Percentiles rank a stretch among this genome's conserved stretches.
Evolutionary conservation across 371 early-diverging fungal genomes (phyloP).

Genomic region (Actinomortierella wolfii): DNA sequence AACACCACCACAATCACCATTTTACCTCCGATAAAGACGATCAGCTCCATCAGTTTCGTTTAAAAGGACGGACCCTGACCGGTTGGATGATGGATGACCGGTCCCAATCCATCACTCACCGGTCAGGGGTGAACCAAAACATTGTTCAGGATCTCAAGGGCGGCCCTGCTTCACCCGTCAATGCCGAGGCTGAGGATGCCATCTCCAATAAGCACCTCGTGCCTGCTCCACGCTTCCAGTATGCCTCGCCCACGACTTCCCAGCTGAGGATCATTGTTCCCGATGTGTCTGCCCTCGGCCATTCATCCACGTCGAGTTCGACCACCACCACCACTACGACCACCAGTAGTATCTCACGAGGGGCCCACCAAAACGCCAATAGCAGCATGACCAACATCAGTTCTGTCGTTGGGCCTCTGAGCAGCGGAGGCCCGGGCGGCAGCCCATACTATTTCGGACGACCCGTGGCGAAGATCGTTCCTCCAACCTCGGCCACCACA

Average conservation of each 20-base stretch:
- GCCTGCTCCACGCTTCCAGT: slow-evolving; percentile 26
- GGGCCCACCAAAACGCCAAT: no score
- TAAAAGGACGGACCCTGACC: no score
- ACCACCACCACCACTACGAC: no score
- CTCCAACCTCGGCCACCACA: no score
- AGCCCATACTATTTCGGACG: no score
- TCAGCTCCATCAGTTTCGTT: no score
- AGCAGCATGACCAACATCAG: no score
- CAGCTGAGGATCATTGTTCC: slow-evolving; percentile 34
- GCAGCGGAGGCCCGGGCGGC: no score
- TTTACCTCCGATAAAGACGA: neutral
- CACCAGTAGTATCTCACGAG: no score
- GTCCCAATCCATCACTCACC: slow-evolving; percentile 14
- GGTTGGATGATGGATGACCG: slow-evolving; percentile 13
- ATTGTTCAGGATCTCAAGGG: slow-evolving; percentile 29
- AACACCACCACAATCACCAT: neutral
- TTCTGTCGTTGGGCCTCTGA: no score
- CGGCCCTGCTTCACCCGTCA: slow-evolving; percentile 11
- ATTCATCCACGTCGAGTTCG: no score
- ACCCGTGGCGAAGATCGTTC: no score
- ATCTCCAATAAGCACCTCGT: neutral
- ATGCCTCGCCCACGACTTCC: slow-evolving; percentile 32
- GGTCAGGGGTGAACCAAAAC: slow-evolving; percentile 11
- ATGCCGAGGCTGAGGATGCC: slow-evolving; percentile 6
- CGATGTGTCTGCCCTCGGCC: slow-evolving; percentile 1